Evolutionary conservation across 257 asterid genomes (phyloP).

Genomic region (Mitragyna speciosa): DNA sequence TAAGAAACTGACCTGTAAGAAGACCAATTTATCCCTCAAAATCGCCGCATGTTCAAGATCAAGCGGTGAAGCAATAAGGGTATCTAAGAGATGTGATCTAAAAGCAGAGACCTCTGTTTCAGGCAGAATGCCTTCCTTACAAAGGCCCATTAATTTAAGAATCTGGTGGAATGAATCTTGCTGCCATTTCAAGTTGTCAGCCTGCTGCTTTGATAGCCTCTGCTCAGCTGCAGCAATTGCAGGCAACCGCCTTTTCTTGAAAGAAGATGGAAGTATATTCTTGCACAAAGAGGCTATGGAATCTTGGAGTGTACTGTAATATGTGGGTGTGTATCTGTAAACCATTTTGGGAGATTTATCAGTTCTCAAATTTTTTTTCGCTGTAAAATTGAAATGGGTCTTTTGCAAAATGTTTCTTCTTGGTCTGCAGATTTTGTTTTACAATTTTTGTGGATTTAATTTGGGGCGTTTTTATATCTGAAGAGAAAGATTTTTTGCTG

Average conservation of each 20-base stretch:
- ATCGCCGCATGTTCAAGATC: constrained; percentile 72
- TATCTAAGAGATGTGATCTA: constrained; percentile 65
- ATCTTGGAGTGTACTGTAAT: constrained; percentile 79
- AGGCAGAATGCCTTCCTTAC: constrained; percentile 71
- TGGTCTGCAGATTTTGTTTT: background rate
- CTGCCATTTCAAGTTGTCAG: constrained; percentile 94
- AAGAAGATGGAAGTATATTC: constrained; percentile 75
- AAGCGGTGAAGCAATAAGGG: constrained; percentile 56
- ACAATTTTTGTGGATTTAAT: constrained; percentile 13
- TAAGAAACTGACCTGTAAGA: constrained; percentile 64
- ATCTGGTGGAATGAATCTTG: constrained; percentile 94
- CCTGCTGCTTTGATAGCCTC: constrained; percentile 72
- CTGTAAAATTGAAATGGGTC: background rate
- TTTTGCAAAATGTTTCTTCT: background rate
- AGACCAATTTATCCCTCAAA: constrained; percentile 79
- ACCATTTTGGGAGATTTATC: constrained; percentile 43
- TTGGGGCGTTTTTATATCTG: constrained; percentile 18
- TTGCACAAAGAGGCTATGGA: constrained; percentile 89
- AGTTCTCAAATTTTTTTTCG: background rate
- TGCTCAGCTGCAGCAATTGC: constrained; percentile 95
- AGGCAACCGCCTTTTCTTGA: constrained; percentile 77
- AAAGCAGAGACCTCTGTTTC: constrained; percentile 83
- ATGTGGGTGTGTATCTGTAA: constrained; percentile 73
- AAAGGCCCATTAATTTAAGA: constrained; percentile 77
- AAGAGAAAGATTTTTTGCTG: background rate